Base-by-base conservation (phyloP, 192 early-diverging fungal species). In the Backusella tarrabulga region DNA sequence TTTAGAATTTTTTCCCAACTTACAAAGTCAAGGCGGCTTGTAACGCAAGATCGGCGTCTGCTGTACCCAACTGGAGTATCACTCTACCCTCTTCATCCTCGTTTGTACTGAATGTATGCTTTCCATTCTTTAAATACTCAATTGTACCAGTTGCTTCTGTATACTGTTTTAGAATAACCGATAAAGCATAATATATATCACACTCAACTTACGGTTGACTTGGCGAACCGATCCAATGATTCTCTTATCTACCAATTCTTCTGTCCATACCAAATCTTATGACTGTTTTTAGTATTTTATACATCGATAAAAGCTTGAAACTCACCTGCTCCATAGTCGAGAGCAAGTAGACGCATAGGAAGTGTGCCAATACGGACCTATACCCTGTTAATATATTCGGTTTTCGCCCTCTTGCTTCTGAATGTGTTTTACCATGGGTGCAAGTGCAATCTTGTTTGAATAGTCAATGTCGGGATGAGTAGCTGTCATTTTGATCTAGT, bases 21-120 rank as follows among this genome's bases (percentile, higher is more conserved):
- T 93, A 95, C 87, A 98, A 91, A 34, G 85, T 86, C 50, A 89
- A 83, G 4, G 97, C 97, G 9, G 98, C 98, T 75, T 93, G 74
- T 29, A 98, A 83, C 4, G 97, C 98, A 14, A 91, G 79, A 50
- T 95, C 93, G 4, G 96, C 94, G 69, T 93, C 90, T 3, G 95
- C 91, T 36, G 96, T 90, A n/a, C 98, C 98, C 67, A 99, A 80
- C 84, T 99, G 98, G 52, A 99, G 94, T 21, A 99, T 90, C 4
- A 99, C 85, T 46, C 81, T 84, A 11, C 87, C 83, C 71, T 89
- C 93, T 79, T 99, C 97, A 14, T 76, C 82, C 4, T 91, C 87
- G 74, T 95, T 95, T 0, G 95, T 92, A 23, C 89, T 85, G 74
- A 99, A 93, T 34, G 86, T 83, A n/a, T 35, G 35, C n/a, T 70